Evolutionary conservation across 495 filamentous ascomycete species (phyloP), one percentile per base, ranked within the genome.

Genomic region (Coniosporium apollinis): DNA sequence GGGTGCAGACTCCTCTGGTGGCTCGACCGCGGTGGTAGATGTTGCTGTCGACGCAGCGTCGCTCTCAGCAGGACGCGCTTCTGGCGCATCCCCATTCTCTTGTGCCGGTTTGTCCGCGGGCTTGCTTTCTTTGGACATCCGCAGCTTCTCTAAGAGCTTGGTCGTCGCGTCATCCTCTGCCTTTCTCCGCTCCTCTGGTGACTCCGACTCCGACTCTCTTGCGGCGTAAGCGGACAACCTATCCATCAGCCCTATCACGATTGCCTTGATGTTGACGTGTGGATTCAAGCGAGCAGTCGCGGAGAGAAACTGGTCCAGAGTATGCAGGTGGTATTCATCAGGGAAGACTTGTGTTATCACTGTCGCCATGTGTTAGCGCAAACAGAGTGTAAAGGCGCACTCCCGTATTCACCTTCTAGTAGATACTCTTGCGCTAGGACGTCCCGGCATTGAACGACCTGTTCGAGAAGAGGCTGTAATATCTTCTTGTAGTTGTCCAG

Each of bases 281-380:
- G 84, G 89, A 45, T 96, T 92, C 29, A 97, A 67, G 39, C 85
- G 65, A 16, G 87, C 80, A 20, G 91, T 91, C 3, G 86, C 87
- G 18, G 77, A 85, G 19, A 97, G 70, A 45, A 97, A 75, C 49
- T 92, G 78, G 50, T 97, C 91, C 10, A 97, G 68, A 0, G 89
- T 96, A 50, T 96, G 85, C 9, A 97, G 71, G 52, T 97, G 89
- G 52, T 83, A 97, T 55, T 97, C 89, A 60, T 97, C 89, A 2
- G 89, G 91, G 60, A 97, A 97, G 29, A 97, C 89, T 58, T 97
- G 91, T 2, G 91, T 97, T 43, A 97, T 87, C 41, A 97, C 91
- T 80, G 37, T 45, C 8, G 28, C 15, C n/a, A n/a, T n/a, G n/a
- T n/a, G n/a, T n/a, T n/a, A n/a, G n/a, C n/a, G n/a, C n/a, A n/a